Conservation (phyloP, 805 yeast genomes). For the Brettanomyces anomalus region DNA sequence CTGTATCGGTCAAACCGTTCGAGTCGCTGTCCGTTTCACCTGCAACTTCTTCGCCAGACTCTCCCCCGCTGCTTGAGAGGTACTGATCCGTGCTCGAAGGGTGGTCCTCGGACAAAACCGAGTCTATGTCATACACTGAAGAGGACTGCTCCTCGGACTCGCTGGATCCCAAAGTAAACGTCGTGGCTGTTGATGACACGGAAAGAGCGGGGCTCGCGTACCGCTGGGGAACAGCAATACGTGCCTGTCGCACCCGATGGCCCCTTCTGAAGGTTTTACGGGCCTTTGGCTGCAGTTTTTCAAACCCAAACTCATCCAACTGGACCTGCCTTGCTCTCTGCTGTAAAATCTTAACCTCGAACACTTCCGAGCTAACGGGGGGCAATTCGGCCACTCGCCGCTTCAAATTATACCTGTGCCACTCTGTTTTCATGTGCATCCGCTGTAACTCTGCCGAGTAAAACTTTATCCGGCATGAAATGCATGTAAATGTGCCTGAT, state of each 20-base stretch:
- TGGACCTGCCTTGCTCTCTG: slow-evolving; percentile 18
- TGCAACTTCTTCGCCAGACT: slow-evolving; percentile 4
- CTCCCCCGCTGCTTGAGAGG: slow-evolving; percentile 8
- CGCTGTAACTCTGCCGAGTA: slow-evolving; percentile 79
- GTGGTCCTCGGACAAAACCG: slow-evolving; percentile 7
- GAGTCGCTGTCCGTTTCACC: slow-evolving; percentile 3
- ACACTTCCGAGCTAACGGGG: slow-evolving; percentile 37
- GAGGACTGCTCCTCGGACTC: slow-evolving; percentile 1
- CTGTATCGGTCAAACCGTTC: slow-evolving; percentile 10
- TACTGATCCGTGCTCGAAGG: neutral
- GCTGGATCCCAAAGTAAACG: slow-evolving; percentile 38
- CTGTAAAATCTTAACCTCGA: slow-evolving; percentile 21
- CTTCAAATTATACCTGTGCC: slow-evolving; percentile 95
- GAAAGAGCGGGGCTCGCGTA: slow-evolving; percentile 43
- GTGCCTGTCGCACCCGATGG: slow-evolving; percentile 13
- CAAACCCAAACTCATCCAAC: slow-evolving; percentile 46
- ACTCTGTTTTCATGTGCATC: slow-evolving; percentile 91
- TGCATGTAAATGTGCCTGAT: slow-evolving; percentile 49
- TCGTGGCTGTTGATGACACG: slow-evolving; percentile 32
- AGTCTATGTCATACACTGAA: slow-evolving; percentile 7
- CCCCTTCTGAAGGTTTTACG: neutral
- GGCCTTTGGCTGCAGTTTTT: neutral
- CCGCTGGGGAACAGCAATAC: neutral
- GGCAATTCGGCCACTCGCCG: slow-evolving; percentile 83
- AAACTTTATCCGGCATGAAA: slow-evolving; percentile 79